Evolutionary conservation across 1,284 basidiomycete genomes (phyloP), one percentile per base, ranked within the genome.

Genomic region (Wallemia mellicola): DNA sequence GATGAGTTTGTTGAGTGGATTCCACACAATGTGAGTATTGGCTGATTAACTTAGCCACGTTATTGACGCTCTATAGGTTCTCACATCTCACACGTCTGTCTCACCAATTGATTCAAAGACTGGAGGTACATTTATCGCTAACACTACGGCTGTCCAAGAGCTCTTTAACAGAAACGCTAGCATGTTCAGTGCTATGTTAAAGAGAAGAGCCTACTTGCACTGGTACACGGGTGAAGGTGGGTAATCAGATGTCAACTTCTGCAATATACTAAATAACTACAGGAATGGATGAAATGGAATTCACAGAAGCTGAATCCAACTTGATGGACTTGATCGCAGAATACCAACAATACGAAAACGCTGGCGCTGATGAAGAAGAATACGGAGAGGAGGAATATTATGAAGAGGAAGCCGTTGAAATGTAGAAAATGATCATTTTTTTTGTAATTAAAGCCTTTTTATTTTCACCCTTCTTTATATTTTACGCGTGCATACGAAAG

Each of bases 201-300:
- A 67, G 59, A 71, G 71, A 74, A 83, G 83, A 71, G 87, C 82
- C 61, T 91, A 89, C 69, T 86, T 85, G 57, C 82, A 89, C 74
- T 85, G 86, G 86, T 92, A 91, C 66, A 86, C 88, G 63, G 89
- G 89, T 65, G 89, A 94, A 72, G 38, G 38, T 48, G 38, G 22
- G 38, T 48, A n/a, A 5, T 11, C 14, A 15, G 3, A 5, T n/a
- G 9, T 48, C 5, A 11, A n/a, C n/a, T n/a, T n/a, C n/a, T n/a
- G n/a, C n/a, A n/a, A 11, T 15, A 22, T 48, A 22, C 9, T 11
- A 11, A 48, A 11, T 15, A 48, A 5, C 38, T 48, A 22, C 38
- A 48, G 91, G 91, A 73, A 96, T 95, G 91, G 91, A 95, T 72
- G 91, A 95, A 75, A 89, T 91, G 69, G 91, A 96, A 73, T 92